Percentiles rank a stretch among this genome's conserved stretches.
Conservation (phyloP, 805 yeast species). For the Suhomyces sp. region DNA sequence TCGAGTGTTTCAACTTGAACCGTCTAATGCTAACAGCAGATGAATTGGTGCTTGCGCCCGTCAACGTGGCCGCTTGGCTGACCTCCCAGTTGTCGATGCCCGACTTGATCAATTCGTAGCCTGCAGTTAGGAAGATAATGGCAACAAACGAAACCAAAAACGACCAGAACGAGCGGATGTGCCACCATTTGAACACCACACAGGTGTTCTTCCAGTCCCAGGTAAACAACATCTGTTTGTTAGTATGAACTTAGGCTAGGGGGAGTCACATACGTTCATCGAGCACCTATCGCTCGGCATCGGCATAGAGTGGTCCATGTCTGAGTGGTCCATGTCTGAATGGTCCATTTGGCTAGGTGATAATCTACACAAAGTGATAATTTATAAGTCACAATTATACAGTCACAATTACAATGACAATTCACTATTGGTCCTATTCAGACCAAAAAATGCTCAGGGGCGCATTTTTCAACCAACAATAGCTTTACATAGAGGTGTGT, state of each 20-base stretch:
- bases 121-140: slow-evolving; percentile 47
- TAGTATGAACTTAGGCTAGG: background rate
- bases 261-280: slow-evolving; percentile 43
- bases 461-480: too few relatives aligned
- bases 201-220: slow-evolving; percentile 77
- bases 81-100: slow-evolving; percentile 29
- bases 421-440: too few relatives aligned
- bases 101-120: slow-evolving; percentile 57
- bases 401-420: too few relatives aligned
- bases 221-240: slow-evolving; percentile 61
- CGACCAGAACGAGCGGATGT: slow-evolving; percentile 50
- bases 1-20: slow-evolving; percentile 32
- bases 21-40: slow-evolving; percentile 7
- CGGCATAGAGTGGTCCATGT: slow-evolving; percentile 11
- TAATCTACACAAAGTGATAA: too few relatives aligned
- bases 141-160: slow-evolving; percentile 51
- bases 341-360: too few relatives aligned
- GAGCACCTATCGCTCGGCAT: slow-evolving; percentile 40
- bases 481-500: too few relatives aligned
- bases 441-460: background rate
- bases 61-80: slow-evolving; percentile 1
- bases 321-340: slow-evolving; percentile 9
- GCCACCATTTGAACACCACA: slow-evolving; percentile 79
- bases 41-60: slow-evolving; percentile 9
- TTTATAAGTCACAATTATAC: too few relatives aligned